Conservation (phyloP, 345 rosid genomes). For the Camelina sativa region DNA sequence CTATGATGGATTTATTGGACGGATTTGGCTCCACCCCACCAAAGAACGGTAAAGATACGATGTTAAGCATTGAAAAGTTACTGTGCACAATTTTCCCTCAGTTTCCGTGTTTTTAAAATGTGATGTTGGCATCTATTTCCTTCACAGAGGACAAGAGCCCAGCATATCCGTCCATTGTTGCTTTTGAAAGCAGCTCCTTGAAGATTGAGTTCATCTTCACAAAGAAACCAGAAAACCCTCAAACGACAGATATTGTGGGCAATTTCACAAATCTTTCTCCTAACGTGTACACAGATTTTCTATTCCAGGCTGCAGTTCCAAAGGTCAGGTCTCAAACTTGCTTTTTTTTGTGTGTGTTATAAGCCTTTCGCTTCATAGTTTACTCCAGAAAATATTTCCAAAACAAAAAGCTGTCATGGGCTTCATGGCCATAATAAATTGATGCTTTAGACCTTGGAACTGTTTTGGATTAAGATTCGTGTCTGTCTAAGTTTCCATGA, state of each 20-base stretch:
- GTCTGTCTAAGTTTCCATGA: neutral
- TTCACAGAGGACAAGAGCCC: constrained; percentile 68
- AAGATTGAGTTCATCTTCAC: constrained; percentile 76
- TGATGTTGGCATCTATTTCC: constrained; percentile 27
- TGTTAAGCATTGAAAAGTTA: constrained; percentile 15
- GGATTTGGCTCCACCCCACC: constrained; percentile 66
- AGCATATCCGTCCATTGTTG: constrained; percentile 71
- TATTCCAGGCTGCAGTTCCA: constrained; percentile 98
- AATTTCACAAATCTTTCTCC: constrained; percentile 73
- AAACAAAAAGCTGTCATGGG: neutral
- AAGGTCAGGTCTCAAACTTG: constrained; percentile 61
- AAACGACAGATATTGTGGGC: constrained; percentile 64
- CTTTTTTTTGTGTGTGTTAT: neutral
- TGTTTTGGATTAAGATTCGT: neutral
- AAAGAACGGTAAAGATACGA: constrained; percentile 56
- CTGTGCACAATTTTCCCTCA: neutral
- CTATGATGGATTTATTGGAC: constrained; percentile 83
- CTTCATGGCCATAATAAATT: constrained; percentile 11
- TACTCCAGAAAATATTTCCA: neutral
- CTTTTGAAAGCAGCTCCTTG: constrained; percentile 81
- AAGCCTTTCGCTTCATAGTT: constrained; percentile 4
- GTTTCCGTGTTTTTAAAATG: neutral
- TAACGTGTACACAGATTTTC: constrained; percentile 70
- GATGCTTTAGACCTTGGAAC: constrained; percentile 1
- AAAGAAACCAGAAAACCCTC: constrained; percentile 69